phyloP scores from a whole-genome alignment of 495 filamentous ascomycete species.

The Talaromyces stipitatus region DNA sequence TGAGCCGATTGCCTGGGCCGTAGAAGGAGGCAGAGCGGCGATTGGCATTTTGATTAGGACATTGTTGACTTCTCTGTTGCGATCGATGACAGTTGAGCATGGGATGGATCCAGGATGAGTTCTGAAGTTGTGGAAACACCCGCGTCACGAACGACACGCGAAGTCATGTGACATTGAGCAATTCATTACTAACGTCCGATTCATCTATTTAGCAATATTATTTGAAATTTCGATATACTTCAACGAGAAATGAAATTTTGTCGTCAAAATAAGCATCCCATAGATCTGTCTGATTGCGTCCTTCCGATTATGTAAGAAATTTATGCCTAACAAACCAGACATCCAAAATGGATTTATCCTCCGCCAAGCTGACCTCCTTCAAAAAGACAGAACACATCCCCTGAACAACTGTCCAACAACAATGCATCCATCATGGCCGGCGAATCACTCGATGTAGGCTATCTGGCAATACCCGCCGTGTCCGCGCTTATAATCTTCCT shows the following conservation, averaged over 20 bases:
- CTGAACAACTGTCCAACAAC: background rate
- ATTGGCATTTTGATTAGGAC: slow-evolving; percentile 48
- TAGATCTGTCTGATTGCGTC: no score
- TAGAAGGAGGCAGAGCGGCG: slow-evolving; percentile 54
- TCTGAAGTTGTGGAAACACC: background rate
- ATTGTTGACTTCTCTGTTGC: background rate
- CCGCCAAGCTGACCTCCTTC: slow-evolving; percentile 9
- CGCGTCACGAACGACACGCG: background rate
- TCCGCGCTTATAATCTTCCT: slow-evolving; percentile 65
- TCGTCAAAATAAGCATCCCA: no score
- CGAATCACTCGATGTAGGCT: slow-evolving; percentile 20
- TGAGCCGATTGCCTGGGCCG: slow-evolving; percentile 63
- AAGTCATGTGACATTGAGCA: slow-evolving; percentile 1
- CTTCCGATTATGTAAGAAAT: background rate
- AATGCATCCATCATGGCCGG: slow-evolving; percentile 13
- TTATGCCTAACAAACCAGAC: background rate
- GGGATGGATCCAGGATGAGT: background rate
- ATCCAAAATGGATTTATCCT: background rate
- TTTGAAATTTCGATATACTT: no score
- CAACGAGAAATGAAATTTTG: no score
- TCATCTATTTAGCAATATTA: no score
- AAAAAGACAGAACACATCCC: slow-evolving; percentile 9
- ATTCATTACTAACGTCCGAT: no score
- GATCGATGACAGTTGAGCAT: no score
- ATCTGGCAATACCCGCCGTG: slow-evolving; percentile 60